A percentile compares a stretch with the other conserved stretches of the same genome.
Conservation (phyloP, 495 filamentous ascomycete species). For the Talaromyces liani region DNA sequence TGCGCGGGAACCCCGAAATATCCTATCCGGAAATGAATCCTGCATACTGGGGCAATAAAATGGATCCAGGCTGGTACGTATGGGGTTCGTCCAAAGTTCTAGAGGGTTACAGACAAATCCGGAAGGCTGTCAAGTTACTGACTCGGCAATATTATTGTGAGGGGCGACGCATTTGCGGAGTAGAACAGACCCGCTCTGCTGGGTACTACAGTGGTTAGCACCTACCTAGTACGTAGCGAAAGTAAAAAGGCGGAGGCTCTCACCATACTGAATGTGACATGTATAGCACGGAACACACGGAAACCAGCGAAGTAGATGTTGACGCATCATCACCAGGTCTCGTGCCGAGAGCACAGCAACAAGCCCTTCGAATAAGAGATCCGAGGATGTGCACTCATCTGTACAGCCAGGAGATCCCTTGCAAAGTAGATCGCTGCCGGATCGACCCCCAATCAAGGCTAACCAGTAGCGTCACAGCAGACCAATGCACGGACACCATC, state of each 20-base stretch:
- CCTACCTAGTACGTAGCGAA: background rate
- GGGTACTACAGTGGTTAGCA: background rate
- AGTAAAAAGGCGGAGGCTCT: slow-evolving; percentile 4
- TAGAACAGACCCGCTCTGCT: slow-evolving; percentile 7
- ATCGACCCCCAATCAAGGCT: slow-evolving; percentile 3
- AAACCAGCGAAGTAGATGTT: background rate
- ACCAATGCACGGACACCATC: slow-evolving; percentile 9
- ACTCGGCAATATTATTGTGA: background rate
- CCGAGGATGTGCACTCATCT: background rate
- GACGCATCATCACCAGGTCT: background rate
- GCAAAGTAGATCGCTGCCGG: background rate
- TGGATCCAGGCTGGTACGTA: background rate
- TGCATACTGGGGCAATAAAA: background rate
- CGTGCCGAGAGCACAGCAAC: background rate
- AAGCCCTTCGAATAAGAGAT: background rate
- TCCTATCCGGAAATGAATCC: background rate
- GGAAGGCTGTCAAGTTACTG: slow-evolving; percentile 2
- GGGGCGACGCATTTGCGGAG: slow-evolving; percentile 6
- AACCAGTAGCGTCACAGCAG: slow-evolving; percentile 1
- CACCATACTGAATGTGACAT: background rate
- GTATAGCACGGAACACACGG: background rate
- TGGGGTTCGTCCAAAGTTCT: background rate
- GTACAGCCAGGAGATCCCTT: background rate
- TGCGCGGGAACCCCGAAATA: slow-evolving; percentile 29
- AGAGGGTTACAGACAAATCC: background rate